Evolutionary conservation across 305 asterid genomes (phyloP).

Genomic region (Fraxinus velutina): DNA sequence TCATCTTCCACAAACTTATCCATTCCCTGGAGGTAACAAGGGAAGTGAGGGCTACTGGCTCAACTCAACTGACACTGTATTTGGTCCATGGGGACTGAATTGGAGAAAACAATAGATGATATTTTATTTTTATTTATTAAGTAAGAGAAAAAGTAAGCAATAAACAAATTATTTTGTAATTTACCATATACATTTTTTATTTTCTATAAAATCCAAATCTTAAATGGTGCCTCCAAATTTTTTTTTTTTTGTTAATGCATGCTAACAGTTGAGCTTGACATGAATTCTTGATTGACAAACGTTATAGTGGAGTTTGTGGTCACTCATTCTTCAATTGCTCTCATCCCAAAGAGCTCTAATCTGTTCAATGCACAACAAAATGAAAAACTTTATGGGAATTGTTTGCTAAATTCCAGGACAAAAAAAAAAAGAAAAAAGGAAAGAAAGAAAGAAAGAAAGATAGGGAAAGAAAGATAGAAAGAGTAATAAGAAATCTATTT

Average conservation of each 20-base stretch:
- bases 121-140: too few relatives aligned
- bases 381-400: not conserved
- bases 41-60: not conserved
- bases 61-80: too few relatives aligned
- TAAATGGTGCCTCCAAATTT: not conserved
- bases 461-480: not conserved
- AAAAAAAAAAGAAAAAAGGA: too few relatives aligned
- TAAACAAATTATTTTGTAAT: not conserved
- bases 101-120: not conserved
- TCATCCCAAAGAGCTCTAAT: not conserved
- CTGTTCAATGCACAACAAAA: not conserved
- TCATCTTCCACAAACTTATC: not conserved
- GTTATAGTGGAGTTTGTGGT: not conserved
- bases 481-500: not conserved
- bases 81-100: not conserved
- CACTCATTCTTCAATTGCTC: not conserved
- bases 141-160: not conserved
- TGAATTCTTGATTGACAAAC: not conserved
- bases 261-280: not conserved
- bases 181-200: not conserved
- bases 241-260: not conserved
- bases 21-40: not conserved
- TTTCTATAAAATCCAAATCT: not conserved
- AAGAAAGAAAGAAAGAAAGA: not conserved
- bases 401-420: not conserved